phyloP scores from a whole-genome alignment of 805 yeast species.

The Cephaloascus fragrans region DNA sequence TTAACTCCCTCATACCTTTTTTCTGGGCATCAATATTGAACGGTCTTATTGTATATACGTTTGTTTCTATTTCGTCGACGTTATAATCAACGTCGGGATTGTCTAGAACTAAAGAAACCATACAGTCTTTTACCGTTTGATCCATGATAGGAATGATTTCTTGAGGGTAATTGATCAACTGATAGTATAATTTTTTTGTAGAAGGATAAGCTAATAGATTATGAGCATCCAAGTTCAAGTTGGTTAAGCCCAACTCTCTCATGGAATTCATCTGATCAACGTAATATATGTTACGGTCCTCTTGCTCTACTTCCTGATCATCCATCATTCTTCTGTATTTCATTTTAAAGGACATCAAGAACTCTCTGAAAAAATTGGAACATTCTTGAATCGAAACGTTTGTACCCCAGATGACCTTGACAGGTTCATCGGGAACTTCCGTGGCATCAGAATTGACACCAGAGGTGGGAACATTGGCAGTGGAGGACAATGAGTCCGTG shows the following conservation, averaged over 20 bases:
- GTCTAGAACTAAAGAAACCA: slow-evolving; percentile 64
- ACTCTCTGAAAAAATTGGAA: slow-evolving; percentile 68
- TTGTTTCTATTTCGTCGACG: slow-evolving; percentile 64
- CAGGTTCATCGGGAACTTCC: slow-evolving; percentile 53
- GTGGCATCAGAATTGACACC: slow-evolving; percentile 10
- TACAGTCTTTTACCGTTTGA: slow-evolving; percentile 83
- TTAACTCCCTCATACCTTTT: slow-evolving; percentile 83
- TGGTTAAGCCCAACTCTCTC: slow-evolving; percentile 71
- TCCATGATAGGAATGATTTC: slow-evolving; percentile 98
- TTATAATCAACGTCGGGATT: slow-evolving; percentile 36
- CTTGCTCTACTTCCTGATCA: slow-evolving; percentile 26
- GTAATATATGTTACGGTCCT: slow-evolving; percentile 69
- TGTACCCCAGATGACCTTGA: slow-evolving; percentile 96
- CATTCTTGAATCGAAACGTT: slow-evolving; percentile 90
- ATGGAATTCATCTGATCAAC: slow-evolving; percentile 63
- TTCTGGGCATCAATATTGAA: slow-evolving; percentile 60
- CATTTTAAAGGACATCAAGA: slow-evolving; percentile 73
- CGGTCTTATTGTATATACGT: slow-evolving; percentile 82
- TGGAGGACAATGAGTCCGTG: slow-evolving; percentile 7
- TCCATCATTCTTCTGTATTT: slow-evolving; percentile 56
- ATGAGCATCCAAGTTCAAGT: slow-evolving; percentile 74
- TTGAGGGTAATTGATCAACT: slow-evolving; percentile 86
- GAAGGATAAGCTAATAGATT: slow-evolving; percentile 69
- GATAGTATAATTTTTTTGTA: slow-evolving; percentile 73
- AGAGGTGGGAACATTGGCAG: slow-evolving; percentile 6